Conservation (phyloP, 768 basidiomycete genomes). For the Leccinum sublutescens region DNA sequence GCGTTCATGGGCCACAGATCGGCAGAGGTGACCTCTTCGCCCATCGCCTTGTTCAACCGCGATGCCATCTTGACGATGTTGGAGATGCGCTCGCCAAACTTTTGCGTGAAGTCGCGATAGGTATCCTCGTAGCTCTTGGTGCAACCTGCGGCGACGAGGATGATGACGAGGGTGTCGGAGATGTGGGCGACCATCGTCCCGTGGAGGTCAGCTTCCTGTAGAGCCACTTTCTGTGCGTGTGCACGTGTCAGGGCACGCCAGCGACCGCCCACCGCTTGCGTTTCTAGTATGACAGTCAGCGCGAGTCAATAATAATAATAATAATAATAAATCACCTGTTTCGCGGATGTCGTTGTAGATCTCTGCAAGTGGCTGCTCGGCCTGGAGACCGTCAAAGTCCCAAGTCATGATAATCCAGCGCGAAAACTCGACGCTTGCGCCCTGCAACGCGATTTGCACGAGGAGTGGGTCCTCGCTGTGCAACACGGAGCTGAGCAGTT, state of each 20-base stretch:
- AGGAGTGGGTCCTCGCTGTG: conserved; percentile 39
- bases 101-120: conserved; percentile 32
- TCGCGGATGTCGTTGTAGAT: conserved; percentile 42
- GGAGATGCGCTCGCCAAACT: conserved; percentile 35
- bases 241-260: conserved; percentile 56
- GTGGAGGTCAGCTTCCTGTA: conserved; percentile 34
- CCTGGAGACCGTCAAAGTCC: conserved; percentile 33
- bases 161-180: conserved; percentile 42
- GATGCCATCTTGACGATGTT: conserved; percentile 34
- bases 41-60: conserved; percentile 46
- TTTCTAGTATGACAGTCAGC: conserved; percentile 34
- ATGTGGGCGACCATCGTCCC: conserved; percentile 44
- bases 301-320: neutral
- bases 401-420: conserved; percentile 36
- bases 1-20: conserved; percentile 54
- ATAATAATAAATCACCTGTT: conserved; percentile 34
- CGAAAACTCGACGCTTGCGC: conserved; percentile 31
- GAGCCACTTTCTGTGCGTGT: conserved; percentile 37
- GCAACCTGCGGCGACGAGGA: conserved; percentile 42
- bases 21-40: conserved; percentile 55
- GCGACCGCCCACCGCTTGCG: conserved; percentile 50
- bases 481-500: conserved; percentile 21
- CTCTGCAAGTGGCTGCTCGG: conserved; percentile 28
- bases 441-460: conserved; percentile 38
- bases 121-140: conserved; percentile 32